These are phyloP conservation scores for Beauveria pseudobassiana DNA, from an alignment of 2,329 filamentous ascomycete genomes.

Conservation along the genomic window DNA sequence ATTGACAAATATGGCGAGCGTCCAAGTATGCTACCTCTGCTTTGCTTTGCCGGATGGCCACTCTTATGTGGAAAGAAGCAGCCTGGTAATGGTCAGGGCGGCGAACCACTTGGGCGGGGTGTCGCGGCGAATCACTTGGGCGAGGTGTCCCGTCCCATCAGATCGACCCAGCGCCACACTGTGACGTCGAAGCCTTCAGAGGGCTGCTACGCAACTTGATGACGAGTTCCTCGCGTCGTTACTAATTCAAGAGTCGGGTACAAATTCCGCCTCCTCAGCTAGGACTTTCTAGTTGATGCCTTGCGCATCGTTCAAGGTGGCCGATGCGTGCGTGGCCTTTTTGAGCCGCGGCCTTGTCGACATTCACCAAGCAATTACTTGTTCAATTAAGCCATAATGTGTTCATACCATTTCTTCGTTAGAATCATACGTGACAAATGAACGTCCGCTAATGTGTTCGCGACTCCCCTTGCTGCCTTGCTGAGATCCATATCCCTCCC, in stretches of 20 bases:
- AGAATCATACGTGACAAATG: slow-evolving; percentile 23
- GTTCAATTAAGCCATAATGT: slow-evolving; percentile 22
- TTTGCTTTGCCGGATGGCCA: not conserved
- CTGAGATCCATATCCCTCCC: slow-evolving; percentile 17
- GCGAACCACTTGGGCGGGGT: too few relatives aligned
- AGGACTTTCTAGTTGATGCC: not conserved
- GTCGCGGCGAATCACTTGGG: too few relatives aligned
- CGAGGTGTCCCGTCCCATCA: not conserved
- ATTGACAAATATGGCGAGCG: too few relatives aligned
- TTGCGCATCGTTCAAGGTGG: too few relatives aligned
- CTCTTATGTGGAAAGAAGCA: not conserved
- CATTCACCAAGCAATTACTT: not conserved
- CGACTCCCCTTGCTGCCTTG: slow-evolving; percentile 11
- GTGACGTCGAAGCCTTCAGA: too few relatives aligned
- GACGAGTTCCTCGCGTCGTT: not conserved
- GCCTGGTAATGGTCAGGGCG: not conserved
- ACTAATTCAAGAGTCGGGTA: not conserved
- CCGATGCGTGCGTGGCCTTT: not conserved
- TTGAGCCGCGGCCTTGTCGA: not conserved
- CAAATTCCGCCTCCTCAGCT: not conserved
- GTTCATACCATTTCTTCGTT: slow-evolving; percentile 25
- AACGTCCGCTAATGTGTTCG: slow-evolving; percentile 15
- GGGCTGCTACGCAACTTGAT: not conserved
- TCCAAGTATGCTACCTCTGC: not conserved
- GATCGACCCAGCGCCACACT: not conserved